phyloP scores from a whole-genome alignment of 805 yeast species.

The Candida glaebosa region DNA sequence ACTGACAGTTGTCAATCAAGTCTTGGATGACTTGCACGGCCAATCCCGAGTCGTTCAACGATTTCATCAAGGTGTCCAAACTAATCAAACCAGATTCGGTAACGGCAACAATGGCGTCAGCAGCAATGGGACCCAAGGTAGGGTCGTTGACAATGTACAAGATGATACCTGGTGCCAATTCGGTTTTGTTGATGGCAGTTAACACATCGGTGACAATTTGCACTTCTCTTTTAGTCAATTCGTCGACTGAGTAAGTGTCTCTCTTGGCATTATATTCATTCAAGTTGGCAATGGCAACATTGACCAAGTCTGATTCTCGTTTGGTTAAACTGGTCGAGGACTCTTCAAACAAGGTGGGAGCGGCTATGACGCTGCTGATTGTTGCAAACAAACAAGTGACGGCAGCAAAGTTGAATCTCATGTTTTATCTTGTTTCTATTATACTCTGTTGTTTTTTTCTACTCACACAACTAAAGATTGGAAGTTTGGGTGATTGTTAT shows the following conservation, averaged over 20 bases:
- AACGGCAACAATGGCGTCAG: slow-evolving; percentile 23
- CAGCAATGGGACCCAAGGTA: slow-evolving; percentile 26
- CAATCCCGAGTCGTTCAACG: slow-evolving; percentile 41
- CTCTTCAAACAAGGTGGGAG: slow-evolving; percentile 17
- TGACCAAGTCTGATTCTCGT: slow-evolving; percentile 21
- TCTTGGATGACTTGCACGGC: slow-evolving; percentile 33
- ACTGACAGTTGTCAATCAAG: slow-evolving; percentile 34
- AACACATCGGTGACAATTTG: slow-evolving; percentile 40
- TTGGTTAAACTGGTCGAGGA: slow-evolving; percentile 12
- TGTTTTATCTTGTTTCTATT: too few species aligned
- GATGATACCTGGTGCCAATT: slow-evolving; percentile 35
- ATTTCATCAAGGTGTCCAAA: slow-evolving; percentile 33
- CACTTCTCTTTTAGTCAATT: slow-evolving; percentile 34
- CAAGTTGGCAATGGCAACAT: slow-evolving; percentile 25
- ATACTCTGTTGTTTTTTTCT: too few species aligned
- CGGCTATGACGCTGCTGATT: slow-evolving; percentile 21
- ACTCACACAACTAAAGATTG: too few species aligned
- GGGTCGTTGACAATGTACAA: slow-evolving; percentile 30
- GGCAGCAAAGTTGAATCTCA: slow-evolving; percentile 23
- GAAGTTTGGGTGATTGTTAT: too few species aligned
- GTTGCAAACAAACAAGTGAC: slow-evolving; percentile 18
- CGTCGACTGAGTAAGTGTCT: slow-evolving; percentile 18
- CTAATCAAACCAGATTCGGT: slow-evolving; percentile 32
- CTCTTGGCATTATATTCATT: slow-evolving; percentile 29
- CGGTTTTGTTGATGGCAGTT: slow-evolving; percentile 32